Base-by-base conservation (phyloP, 2,329 filamentous ascomycete genomes). In the Penicillium olsonii region DNA sequence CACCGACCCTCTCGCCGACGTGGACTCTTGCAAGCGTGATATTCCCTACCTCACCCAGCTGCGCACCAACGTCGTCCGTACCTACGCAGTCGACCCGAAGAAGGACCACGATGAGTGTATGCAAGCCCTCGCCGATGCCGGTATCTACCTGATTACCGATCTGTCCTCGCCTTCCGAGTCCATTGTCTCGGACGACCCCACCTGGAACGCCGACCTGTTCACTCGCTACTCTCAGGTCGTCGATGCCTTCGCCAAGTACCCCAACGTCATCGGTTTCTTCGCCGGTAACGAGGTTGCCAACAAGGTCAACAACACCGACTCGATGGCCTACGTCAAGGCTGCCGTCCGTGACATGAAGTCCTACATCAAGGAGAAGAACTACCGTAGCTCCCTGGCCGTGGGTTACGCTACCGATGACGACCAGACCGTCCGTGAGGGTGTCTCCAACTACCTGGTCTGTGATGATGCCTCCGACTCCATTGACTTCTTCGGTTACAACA, bases 401-500 rank as follows among this genome's bases (percentile, higher is more conserved):
- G 94, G 94, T 50, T 99, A 99, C 69, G 94, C 94, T 59, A 94
- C 94, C 74, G 94, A 95, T 74, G 94, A 97, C 63, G 92, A 96
- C 72, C 81, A 84, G 34, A 80, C 84, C 18, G 95, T 96, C 63
- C 89, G 94, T 71, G 80, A 80, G 58, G 79, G 90, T 65, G 84
- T 97, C 67, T 89, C 90, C 61, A 78, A 90, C 69, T 99, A 95
- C 82, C 96, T 99, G 78, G 92, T 96, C 81, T 99, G 94, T 69
- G 89, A 92, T 48, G 59, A 66, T 53, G 72, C 83, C 53, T 75
- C 78, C 8, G 74, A 75, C 66, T 72, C 87, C 53, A 96, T 97
- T 59, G 94, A 99, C 75, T 97, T 95, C 80, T 99, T 92, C 89
- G 94, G 94, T 52, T 97, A 97, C 87, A 99, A 99, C 81, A 96